A percentile compares a stretch with the other conserved stretches of the same genome.
Conservation (phyloP, 2,329 filamentous ascomycete genomes). For the Cercospora sp. region DNA sequence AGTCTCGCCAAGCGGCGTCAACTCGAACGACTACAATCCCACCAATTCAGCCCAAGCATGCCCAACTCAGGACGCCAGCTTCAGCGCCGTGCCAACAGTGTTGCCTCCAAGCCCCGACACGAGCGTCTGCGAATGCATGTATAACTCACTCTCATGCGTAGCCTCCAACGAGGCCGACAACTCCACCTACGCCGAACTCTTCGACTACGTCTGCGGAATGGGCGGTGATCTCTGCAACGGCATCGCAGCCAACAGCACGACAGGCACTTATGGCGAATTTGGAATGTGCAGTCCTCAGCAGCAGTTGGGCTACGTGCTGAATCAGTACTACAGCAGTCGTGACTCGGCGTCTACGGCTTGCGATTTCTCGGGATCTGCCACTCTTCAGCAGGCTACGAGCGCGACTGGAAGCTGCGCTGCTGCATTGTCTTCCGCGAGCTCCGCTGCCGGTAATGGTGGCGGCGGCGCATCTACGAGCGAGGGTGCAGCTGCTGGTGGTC, state of each 20-base stretch:
- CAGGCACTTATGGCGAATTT: slow-evolving; percentile 73
- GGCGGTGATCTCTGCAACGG: slow-evolving; percentile 60
- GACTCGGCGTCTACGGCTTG: slow-evolving; percentile 59
- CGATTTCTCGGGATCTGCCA: slow-evolving; percentile 64
- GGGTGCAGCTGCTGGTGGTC: slow-evolving; percentile 22
- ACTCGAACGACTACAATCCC: slow-evolving; percentile 67
- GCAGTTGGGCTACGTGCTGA: slow-evolving; percentile 71
- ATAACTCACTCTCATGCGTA: slow-evolving; percentile 68
- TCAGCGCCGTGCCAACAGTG: slow-evolving; percentile 64
- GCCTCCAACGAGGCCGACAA: slow-evolving; percentile 59
- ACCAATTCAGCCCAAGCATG: slow-evolving; percentile 69
- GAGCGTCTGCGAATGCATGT: slow-evolving; percentile 82
- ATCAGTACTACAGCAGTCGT: slow-evolving; percentile 67
- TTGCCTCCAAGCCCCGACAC: slow-evolving; percentile 84
- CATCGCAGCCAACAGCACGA: slow-evolving; percentile 66
- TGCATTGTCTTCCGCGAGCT: slow-evolving; percentile 63
- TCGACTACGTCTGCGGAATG: slow-evolving; percentile 69
- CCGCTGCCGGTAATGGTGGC: slow-evolving; percentile 38
- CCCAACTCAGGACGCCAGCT: slow-evolving; percentile 64
- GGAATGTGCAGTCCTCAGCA: slow-evolving; percentile 70
- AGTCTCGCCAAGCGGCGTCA: slow-evolving; percentile 65
- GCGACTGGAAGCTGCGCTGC: slow-evolving; percentile 55
- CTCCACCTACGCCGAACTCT: slow-evolving; percentile 66
- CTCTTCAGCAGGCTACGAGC: slow-evolving; percentile 54
- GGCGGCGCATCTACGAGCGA: slow-evolving; percentile 17